phyloP scores from a whole-genome alignment of 495 filamentous ascomycete species.

The Neurospora hispaniola region DNA sequence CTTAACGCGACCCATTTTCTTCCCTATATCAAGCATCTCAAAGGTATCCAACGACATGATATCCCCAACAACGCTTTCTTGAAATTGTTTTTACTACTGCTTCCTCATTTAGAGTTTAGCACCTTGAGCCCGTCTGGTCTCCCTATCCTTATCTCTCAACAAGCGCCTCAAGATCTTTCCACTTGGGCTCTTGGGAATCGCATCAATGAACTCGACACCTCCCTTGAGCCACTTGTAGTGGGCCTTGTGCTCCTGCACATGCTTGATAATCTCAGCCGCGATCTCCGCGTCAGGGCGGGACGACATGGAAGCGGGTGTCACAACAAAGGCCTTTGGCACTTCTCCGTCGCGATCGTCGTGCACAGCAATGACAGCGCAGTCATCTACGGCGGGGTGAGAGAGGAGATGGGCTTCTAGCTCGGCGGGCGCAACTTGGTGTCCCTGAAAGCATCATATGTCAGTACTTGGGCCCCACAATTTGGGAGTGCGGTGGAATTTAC shows the following conservation, averaged over 20 bases:
- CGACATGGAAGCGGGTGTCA: conserved; percentile 52
- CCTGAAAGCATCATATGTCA: conserved; percentile 33
- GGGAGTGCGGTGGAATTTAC: neutral
- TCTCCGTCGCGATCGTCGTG: conserved; percentile 69
- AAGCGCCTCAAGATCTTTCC: conserved; percentile 84
- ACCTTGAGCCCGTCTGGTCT: conserved; percentile 51
- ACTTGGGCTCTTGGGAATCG: conserved; percentile 79
- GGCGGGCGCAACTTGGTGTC: conserved; percentile 82
- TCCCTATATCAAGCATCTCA: neutral
- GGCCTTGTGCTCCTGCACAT: conserved; percentile 76
- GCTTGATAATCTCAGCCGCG: conserved; percentile 53
- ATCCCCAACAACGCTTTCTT: neutral
- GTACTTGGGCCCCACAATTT: neutral
- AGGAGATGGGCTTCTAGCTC: conserved; percentile 86
- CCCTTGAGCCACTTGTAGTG: conserved; percentile 85
- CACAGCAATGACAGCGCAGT: conserved; percentile 76
- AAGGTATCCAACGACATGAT: neutral
- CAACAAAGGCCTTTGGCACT: conserved; percentile 79
- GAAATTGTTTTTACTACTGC: neutral
- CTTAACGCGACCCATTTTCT: neutral
- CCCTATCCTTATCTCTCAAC: conserved; percentile 71
- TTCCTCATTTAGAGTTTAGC: conserved; percentile 29
- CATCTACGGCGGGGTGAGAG: conserved; percentile 66
- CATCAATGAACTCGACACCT: conserved; percentile 65
- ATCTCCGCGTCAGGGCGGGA: conserved; percentile 44